Base-by-base conservation (phyloP, 805 yeast genomes). In the Candida saitoana region DNA sequence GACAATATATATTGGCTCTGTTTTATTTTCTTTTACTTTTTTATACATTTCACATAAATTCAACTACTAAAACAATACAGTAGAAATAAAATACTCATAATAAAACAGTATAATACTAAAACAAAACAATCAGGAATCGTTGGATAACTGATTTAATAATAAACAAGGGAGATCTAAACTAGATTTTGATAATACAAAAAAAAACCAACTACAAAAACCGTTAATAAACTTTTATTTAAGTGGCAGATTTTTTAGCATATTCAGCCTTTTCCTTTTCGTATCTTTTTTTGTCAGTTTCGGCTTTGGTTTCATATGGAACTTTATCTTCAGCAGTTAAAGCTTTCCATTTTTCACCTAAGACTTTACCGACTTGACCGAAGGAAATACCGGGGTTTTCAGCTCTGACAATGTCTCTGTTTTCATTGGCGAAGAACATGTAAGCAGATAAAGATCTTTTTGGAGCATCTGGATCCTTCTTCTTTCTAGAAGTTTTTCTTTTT, bases 371-470 rank as follows among this genome's bases (percentile, higher is more conserved):
- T 73, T 89, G 95, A 54, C 95, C 99, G 60, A 93, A 93, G 34
- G 90, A 72, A 56, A 90, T 86, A 64, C 96, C 96, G 58, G 98
- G 97, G 78, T 91, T 88, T 67, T 90, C 98, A 49, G 91, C 82
- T 67, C 96, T 82, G 54, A 93, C 96, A 50, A 81, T 79, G 70
- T 91, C 97, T 77, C 99, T 90, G 79, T 87, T 86, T 62, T 89
- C 97, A 65, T 88, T 89, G 57, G 99, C 98, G 63, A 90, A 93
- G 80, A 87, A 91, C 98, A 93, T 90, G 82, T 91, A 93, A 38
- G 98, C 96, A 47, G 97, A 88, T 65, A 93, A 74, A 18, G 97
- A 88, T 72, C 98, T 87, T 87, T 93, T 93, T 68, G 99, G 99
- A 52, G 99, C 99, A 69, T 91, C 90, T 74, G 99, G 96, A 69